Evolutionary conservation across 495 filamentous ascomycete genomes (phyloP).

Genomic region (Emericellopsis terricola): DNA sequence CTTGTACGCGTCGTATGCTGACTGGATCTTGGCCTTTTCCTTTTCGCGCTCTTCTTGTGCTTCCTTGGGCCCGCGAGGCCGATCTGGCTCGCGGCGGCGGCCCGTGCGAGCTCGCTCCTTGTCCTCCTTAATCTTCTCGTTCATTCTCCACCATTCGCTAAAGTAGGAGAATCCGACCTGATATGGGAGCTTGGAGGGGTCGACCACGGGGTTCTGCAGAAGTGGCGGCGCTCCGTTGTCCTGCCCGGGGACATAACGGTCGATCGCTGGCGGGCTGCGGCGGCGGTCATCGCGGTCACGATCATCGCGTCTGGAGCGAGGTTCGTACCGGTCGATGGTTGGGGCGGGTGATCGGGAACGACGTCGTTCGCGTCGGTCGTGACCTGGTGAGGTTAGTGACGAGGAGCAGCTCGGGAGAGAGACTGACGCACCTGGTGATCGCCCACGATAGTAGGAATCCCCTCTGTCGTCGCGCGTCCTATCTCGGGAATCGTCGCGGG

Average conservation of each 20-base stretch:
- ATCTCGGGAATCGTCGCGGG: constrained; percentile 30
- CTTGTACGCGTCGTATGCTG: constrained; percentile 85
- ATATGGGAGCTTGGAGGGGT: constrained; percentile 71
- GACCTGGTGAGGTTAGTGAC: constrained; percentile 7
- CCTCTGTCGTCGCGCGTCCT: constrained; percentile 26
- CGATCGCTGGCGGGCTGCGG: constrained; percentile 58
- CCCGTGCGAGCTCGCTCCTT: constrained; percentile 62
- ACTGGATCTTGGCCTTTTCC: constrained; percentile 78
- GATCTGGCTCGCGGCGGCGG: constrained; percentile 49
- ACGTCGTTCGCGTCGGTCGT: constrained; percentile 25
- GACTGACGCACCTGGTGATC: constrained; percentile 35
- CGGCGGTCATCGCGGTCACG: constrained; percentile 36
- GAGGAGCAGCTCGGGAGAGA: not conserved
- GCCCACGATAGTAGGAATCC: constrained; percentile 33
- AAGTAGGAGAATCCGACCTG: constrained; percentile 96
- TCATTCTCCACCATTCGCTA: constrained; percentile 87
- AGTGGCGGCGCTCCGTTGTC: constrained; percentile 35
- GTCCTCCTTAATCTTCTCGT: constrained; percentile 74
- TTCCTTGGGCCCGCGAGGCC: constrained; percentile 58
- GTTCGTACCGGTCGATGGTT: constrained; percentile 52
- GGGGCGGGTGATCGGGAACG: constrained; percentile 56
- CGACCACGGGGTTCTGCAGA: constrained; percentile 48
- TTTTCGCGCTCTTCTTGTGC: constrained; percentile 71
- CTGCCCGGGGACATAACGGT: constrained; percentile 89
- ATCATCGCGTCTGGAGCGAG: constrained; percentile 48